Base-by-base conservation (phyloP, 202 grass and related monocot genomes). In the Miscanthus sacchariflorus region DNA sequence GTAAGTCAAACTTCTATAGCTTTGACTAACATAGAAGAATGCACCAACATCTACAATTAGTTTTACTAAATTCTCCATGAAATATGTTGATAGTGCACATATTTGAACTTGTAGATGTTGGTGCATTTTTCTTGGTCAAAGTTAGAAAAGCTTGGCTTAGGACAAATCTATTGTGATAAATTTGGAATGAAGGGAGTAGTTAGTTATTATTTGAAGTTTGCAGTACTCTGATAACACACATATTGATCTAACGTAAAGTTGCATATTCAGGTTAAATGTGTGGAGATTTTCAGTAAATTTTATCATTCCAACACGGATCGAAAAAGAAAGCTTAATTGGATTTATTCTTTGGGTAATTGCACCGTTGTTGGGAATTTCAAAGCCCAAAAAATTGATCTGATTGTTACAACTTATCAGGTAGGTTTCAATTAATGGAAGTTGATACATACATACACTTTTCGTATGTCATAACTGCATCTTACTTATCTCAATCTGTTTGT, bases 211-310 rank as follows among this genome's bases (percentile, higher is more conserved):
- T 36, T 79, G 7, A 76, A 50, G n/a, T 44, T 4, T 27, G 61
- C 61, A 65, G 23, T 13, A 65, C 10, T 25, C 23, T 65, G 61
- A 65, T 65, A 27, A 27, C 0, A 4, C 24, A 27, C 4, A 23
- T 12, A 64, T 25, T 65, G n/a, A 12, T 65, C 23, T 65, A 25
- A 65, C 3, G 1, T 58, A 8, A 24, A 64, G n/a, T 64, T 23
- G 30, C 4, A 64, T 82, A 27, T 52, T 25, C 33, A 98, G 96
- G 94, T 99, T 35, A 99, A 93, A 87, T 96, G 94, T 66, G 92
- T 99, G 2, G 96, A 96, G 85, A 91, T 93, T 75, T 99, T 99
- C 59, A 96, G 90, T 82, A 81, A 95, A 76, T 99, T 99, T 74
- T 96, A 96, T 84, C 87, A 95, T 72, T 90, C 94, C 68, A 91